Conservation (phyloP, 31 red algal species). For the Asparagopsis taxiformis region DNA sequence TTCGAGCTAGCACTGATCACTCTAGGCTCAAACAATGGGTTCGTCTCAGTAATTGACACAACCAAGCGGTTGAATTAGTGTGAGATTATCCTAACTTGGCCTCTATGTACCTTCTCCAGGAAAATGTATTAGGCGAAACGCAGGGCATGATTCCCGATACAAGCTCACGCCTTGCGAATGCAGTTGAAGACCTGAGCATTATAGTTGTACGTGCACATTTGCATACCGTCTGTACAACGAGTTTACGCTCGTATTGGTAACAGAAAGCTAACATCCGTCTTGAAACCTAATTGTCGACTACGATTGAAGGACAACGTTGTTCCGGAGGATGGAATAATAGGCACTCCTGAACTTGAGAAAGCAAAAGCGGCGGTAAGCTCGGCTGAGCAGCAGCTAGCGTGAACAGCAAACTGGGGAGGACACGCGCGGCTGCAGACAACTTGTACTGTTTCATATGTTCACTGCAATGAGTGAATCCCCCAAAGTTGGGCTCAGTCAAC, state of each 20-base stretch:
- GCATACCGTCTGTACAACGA: not conserved
- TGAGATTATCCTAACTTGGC: no score
- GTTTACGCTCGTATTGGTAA: no score
- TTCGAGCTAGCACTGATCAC: slow-evolving; percentile 42
- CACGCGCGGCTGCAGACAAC: no score
- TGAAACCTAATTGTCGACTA: not conserved
- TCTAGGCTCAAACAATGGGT: slow-evolving; percentile 64
- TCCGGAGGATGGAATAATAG: not conserved
- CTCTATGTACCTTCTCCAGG: slow-evolving; percentile 10
- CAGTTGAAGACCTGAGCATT: slow-evolving; percentile 35
- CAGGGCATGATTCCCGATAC: slow-evolving; percentile 64
- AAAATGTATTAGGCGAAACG: slow-evolving; percentile 45
- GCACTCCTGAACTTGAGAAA: not conserved
- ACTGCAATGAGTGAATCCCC: no score
- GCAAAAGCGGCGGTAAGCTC: not conserved
- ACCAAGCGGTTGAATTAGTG: no score
- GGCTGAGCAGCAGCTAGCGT: not conserved
- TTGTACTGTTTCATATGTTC: no score
- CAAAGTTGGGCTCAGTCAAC: no score
- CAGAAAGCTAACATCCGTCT: no score
- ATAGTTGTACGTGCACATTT: slow-evolving; percentile 35
- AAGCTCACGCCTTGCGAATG: slow-evolving; percentile 30
- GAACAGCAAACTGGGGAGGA: no score
- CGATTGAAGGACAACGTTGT: not conserved
- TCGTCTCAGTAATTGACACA: no score